Base-by-base conservation (phyloP, 2,329 filamentous ascomycete genomes). In the Alternaria infectoria region DNA sequence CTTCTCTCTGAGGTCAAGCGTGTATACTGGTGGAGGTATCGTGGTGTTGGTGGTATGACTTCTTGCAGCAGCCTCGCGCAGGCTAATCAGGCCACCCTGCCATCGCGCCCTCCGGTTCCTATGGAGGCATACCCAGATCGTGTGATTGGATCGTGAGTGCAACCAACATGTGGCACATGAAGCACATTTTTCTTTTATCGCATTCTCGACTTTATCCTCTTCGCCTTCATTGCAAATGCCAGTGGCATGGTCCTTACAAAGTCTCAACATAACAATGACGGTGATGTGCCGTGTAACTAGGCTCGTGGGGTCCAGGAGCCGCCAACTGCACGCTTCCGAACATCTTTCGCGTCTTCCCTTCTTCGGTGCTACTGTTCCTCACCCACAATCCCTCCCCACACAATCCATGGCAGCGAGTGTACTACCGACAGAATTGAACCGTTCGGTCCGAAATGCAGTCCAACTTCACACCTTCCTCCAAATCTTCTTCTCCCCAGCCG, bases 391-490 rank as follows among this genome's bases (percentile, higher is more conserved):
- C 36, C 45, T 54, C 47, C 54, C 52, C 49, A 47, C 44, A 23
- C 56, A 51, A 54, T 26, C 50, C 60, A 62, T 62, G 56, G 50
- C 44, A 59, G 44, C 50, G n/a, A 47, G 30, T 51, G 50, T 36
- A 15, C 52, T 56, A 61, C 36, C 68, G 55, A 58, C 64, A 59
- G 40, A 36, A 52, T 23, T 44, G 40, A 44, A 51, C 52, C 9
- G 15, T 30, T 62, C 67, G 49, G 58, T 40, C 57, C 46, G 36
- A 66, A 43, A 69, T 70, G 68, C 62, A 62, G 28, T 55, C 60
- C 52, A 61, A 59, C 44, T 50, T 45, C 40, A 60, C 51, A 12
- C 64, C 61, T 13, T 57, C 59, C 9, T 57, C 62, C 45, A 61
- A 64, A 15, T 55, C 55, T 46, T 63, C 59, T 21, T 68, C 66